Base-by-base conservation (phyloP, 192 early-diverging fungal genomes). In the Coemansia sp. region DNA sequence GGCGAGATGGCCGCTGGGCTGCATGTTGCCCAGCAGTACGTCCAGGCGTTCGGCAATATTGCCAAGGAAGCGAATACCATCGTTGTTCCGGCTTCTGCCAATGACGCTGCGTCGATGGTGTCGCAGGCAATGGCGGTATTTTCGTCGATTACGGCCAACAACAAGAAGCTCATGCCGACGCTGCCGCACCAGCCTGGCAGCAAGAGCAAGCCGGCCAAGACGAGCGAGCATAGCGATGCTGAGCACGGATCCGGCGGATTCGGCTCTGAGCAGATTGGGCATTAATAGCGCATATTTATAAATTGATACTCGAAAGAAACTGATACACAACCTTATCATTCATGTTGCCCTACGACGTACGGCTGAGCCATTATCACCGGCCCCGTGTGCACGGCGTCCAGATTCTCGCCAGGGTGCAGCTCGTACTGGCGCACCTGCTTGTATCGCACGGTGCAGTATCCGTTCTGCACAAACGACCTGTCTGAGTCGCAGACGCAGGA, bases 1-100 rank as follows among this genome's bases (percentile, higher is more conserved):
- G 93, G 92, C 22, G 83, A 86, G 56, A 84, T 95, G 53, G 94
- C 96, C 0, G 90, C 96, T 1, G 83, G 92, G 3, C 79, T 98
- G 59, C 88, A 89, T 19, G 86, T 98, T 18, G 96, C 96, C 21
- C 94, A 98, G 69, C 92, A 94, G 77, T 98, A 96, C 64, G 93
- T 98, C 49, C 91, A 95, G 39, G 90, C 92, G 9, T 97, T 97
- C 79, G 90, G 86, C 14, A 78, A 84, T 58, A 81, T 98, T 48
- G 96, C 96, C 37, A 98, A 98, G 77, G 86, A 96, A 69, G 78
- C 85, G 27, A 96, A 87, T 34, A 93, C 96, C 0, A 83, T 96
- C 15, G 85, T 98, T 40, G 84, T 98, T 13, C 96, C 96, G 4
- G 82, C 88, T 22, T 84, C 86, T 34, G 85, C 91, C 18, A 85